Percentiles rank a stretch among this genome's conserved stretches.
Evolutionary conservation across 306 rosid species (phyloP).

Genomic region (Malus sylvestris): DNA sequence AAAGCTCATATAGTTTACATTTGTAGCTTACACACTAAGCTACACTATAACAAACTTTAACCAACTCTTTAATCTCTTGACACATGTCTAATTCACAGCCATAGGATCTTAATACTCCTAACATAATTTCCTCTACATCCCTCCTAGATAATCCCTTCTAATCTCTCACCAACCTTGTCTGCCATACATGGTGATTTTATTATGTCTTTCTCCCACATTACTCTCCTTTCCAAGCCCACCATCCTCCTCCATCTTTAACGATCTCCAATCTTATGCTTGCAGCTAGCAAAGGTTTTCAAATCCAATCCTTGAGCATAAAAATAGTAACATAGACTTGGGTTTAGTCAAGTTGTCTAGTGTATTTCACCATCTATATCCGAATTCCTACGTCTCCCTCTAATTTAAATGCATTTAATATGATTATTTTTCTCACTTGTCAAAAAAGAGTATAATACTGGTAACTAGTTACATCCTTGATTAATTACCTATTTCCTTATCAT

Average conservation of each 20-base stretch:
- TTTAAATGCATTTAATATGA: too few relatives aligned
- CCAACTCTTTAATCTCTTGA: too few relatives aligned
- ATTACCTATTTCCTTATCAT: not conserved
- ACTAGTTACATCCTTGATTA: not conserved
- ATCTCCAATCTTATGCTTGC: slow-evolving; percentile 7
- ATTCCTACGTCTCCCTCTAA: too few relatives aligned
- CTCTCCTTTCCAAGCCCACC: not conserved
- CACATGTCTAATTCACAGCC: too few relatives aligned
- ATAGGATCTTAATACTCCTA: too few relatives aligned
- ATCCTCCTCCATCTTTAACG: slow-evolving; percentile 20
- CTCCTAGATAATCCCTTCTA: slow-evolving; percentile 40
- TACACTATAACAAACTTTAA: too few relatives aligned
- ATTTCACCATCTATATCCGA: too few relatives aligned
- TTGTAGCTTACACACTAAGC: too few relatives aligned
- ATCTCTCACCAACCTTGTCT: slow-evolving; percentile 37
- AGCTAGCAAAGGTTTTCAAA: slow-evolving; percentile 17
- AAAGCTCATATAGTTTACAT: too few relatives aligned
- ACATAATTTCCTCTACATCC: slow-evolving; percentile 17
- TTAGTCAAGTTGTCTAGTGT: too few relatives aligned
- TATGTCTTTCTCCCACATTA: slow-evolving; percentile 25
- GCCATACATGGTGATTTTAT: slow-evolving; percentile 32
- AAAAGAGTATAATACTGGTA: too few relatives aligned
- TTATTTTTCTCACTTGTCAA: too few relatives aligned
- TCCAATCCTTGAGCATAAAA: slow-evolving; percentile 25
- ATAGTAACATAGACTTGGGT: not conserved